Conservation (phyloP, 225 moss, liverwort and hornwort species). For the Rhytidiadelphus loreus region DNA sequence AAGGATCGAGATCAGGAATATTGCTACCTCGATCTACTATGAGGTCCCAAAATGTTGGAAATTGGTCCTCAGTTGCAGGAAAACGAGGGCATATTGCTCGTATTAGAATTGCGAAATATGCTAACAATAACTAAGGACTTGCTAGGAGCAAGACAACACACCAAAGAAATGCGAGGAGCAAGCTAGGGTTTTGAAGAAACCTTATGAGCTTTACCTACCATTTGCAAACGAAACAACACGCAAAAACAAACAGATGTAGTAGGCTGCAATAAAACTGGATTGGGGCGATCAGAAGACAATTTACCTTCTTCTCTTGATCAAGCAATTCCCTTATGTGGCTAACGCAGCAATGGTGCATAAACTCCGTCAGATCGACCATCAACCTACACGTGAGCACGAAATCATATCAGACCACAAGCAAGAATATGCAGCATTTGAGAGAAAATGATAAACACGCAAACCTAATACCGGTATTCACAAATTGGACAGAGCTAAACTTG, state of each 20-base stretch:
- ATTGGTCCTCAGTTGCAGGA: too few species aligned
- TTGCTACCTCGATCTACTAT: too few species aligned
- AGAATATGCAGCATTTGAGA: not conserved
- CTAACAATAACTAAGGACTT: not conserved
- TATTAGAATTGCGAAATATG: not conserved
- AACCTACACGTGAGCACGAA: constrained; percentile 33
- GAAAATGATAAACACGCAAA: not conserved
- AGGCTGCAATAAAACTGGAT: not conserved
- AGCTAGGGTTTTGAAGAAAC: not conserved
- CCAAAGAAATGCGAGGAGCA: not conserved
- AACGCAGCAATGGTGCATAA: constrained; percentile 88
- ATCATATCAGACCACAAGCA: not conserved
- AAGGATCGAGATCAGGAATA: too few species aligned
- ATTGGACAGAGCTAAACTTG: not conserved
- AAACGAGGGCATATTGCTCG: too few species aligned
- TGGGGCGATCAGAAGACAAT: not conserved
- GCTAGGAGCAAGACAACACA: not conserved
- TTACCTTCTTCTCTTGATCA: constrained; percentile 87
- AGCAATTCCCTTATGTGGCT: constrained; percentile 78
- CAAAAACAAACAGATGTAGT: not conserved
- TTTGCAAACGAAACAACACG: not conserved
- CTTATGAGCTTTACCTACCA: too few species aligned
- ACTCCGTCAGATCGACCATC: constrained; percentile 89
- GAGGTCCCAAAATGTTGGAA: too few species aligned
- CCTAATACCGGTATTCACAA: not conserved